A percentile compares a stretch with the other conserved stretches of the same genome.
These are phyloP conservation scores for Yarrowia sp. DNA, from an alignment of 805 yeast genomes.

Conservation along the genomic window DNA sequence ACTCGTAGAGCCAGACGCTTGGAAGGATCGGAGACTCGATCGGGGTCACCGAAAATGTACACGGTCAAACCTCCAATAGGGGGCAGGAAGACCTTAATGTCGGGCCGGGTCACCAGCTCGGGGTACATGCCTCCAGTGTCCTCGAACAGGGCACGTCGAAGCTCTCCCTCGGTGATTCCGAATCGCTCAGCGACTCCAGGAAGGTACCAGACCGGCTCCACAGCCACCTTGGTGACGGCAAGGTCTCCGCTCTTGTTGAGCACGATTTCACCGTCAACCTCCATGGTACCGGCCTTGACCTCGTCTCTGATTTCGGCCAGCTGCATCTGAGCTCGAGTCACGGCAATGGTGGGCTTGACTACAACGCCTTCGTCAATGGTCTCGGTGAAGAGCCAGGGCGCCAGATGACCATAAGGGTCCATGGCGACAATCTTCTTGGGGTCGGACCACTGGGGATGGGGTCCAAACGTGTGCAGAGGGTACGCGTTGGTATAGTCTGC, in stretches of 20 bases:
- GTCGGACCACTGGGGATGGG: conserved; percentile 56
- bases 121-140: conserved; percentile 73
- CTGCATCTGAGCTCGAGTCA: conserved; percentile 64
- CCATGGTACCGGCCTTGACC: conserved; percentile 50
- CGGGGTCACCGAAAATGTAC: conserved; percentile 63
- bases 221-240: conserved; percentile 61
- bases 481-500: conserved; percentile 63
- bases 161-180: conserved; percentile 52
- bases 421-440: conserved; percentile 56
- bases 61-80: conserved; percentile 69
- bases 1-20: conserved; percentile 55
- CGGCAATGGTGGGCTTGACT: conserved; percentile 61
- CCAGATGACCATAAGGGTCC: conserved; percentile 66
- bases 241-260: conserved; percentile 58
- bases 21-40: conserved; percentile 49
- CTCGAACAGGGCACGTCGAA: conserved; percentile 59
- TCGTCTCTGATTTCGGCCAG: conserved; percentile 56
- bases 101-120: conserved; percentile 64
- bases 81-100: conserved; percentile 60
- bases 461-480: conserved; percentile 56
- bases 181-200: conserved; percentile 67
- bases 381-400: conserved; percentile 56
- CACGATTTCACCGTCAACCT: conserved; percentile 60
- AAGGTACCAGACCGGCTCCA: conserved; percentile 67
- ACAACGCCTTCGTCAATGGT: conserved; percentile 50